These are phyloP conservation scores for Paramecium sexaurelia DNA, from an alignment of 73 alveolate genomes.

Conservation along the genomic window DNA sequence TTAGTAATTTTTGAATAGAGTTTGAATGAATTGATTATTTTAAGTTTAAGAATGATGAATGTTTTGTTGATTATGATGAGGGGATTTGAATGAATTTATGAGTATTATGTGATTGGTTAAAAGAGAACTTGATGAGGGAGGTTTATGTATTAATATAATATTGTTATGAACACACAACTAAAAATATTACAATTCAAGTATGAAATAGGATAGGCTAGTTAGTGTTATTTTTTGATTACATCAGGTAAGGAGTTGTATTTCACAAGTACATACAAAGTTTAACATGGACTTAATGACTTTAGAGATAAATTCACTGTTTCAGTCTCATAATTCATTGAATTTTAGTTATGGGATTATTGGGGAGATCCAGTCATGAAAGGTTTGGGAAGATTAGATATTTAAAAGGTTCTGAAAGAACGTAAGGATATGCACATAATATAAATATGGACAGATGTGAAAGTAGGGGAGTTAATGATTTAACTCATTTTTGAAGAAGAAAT, in stretches of 20 bases:
- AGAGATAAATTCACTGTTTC: background rate
- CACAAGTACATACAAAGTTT: background rate
- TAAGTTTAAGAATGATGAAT: background rate
- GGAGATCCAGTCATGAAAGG: background rate
- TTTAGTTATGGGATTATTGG: conserved; percentile 26
- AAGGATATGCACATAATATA: conserved; percentile 21
- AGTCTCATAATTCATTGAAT: background rate
- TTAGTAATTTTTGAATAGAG: background rate
- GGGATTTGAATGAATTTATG: background rate
- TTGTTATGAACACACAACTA: background rate
- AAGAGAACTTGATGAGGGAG: background rate
- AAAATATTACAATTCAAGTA: conserved; percentile 2
- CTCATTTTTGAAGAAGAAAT: background rate
- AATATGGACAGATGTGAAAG: background rate
- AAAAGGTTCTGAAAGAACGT: background rate
- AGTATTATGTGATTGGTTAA: background rate
- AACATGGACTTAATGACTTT: background rate
- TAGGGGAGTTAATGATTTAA: background rate
- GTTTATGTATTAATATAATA: background rate
- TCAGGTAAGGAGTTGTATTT: background rate
- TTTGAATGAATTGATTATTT: background rate
- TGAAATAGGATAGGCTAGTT: background rate
- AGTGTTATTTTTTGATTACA: background rate
- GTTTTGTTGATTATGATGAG: background rate
- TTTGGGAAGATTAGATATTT: background rate